Evolutionary conservation across 345 rosid species (phyloP), one percentile per base, ranked within the genome.

Genomic region (Erysimum cheiranthoides): DNA sequence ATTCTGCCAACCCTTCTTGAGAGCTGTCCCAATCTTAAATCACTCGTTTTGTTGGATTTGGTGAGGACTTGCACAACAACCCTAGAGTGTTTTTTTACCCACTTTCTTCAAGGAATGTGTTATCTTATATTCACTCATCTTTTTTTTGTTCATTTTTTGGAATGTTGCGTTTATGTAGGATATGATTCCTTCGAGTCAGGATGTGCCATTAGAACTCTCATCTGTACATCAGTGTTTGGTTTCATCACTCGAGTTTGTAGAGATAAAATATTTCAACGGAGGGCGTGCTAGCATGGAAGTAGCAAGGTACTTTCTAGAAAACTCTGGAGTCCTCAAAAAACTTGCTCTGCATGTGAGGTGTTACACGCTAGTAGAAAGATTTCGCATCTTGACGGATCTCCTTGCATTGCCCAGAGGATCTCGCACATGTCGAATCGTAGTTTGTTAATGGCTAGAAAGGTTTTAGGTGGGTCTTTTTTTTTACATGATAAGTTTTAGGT

Each of bases 201-300:
- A 28, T 53, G 42, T 1, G 51, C 7, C 7, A 5, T 8, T 61
- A 36, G 61, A 12, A 7, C 5, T 63, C 30, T 36, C 60, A 61
- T 28, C 52, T 5, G 25, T 73, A 51, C 70, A 62, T 16, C 62
- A 34, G 53, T 73, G 76, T 73, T 39, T 73, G 53, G 13, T 38
- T 18, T 61, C 76, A 40, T 73, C 76, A 50, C 76, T 73, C 9
- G 76, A 73, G 76, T 8, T 16, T 47, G 75, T 60, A n/a, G 50
- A 71, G 49, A 59, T 71, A 10, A 71, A 35, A 47, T 0, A 30
- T n/a, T 47, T 46, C 11, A 14, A n/a, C 9, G 39, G 67, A 70
- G 8, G 10, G 30, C 17, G 61, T 38, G 43, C 43, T 30, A 52
- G 18, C 12, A 72, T 72, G 76, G 68, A 62, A 51, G 31, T 73